phyloP scores from a whole-genome alignment of 345 rosid species.

The Citrus trifoliata region DNA sequence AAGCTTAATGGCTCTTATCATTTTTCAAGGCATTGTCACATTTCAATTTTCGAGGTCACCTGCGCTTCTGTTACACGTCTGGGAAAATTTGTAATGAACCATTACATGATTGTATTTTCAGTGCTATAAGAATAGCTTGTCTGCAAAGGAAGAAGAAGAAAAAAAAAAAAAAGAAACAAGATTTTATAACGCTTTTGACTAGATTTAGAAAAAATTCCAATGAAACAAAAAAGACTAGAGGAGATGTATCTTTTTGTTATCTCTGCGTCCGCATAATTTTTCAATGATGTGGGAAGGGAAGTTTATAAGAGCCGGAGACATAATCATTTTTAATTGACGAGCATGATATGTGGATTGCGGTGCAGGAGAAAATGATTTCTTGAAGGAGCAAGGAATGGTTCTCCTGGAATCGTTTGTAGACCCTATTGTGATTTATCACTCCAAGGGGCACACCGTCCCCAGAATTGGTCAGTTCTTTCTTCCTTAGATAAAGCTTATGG shows the following conservation, averaged over 20 bases:
- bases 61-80: no score
- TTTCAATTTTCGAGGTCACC: background rate
- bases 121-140: background rate
- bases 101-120: background rate
- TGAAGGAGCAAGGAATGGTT: constrained; percentile 31
- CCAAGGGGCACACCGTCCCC: constrained; percentile 31
- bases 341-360: background rate
- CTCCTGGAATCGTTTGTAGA: constrained; percentile 43
- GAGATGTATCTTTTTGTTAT: background rate
- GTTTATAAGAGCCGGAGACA: background rate
- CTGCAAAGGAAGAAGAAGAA: no score
- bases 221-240: background rate
- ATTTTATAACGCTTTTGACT: no score
- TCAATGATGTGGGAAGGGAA: background rate
- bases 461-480: background rate
- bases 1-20: background rate
- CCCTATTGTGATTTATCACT: constrained; percentile 55
- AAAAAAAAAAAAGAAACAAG: no score
- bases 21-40: background rate
- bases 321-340: background rate
- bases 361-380: constrained; percentile 52
- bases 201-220: background rate
- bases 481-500: background rate
- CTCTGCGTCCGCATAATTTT: background rate
- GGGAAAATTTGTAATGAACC: no score